Evolutionary conservation across 2,329 filamentous ascomycete species (phyloP).

Genomic region (Paecilomyces dactylethromorphus): DNA sequence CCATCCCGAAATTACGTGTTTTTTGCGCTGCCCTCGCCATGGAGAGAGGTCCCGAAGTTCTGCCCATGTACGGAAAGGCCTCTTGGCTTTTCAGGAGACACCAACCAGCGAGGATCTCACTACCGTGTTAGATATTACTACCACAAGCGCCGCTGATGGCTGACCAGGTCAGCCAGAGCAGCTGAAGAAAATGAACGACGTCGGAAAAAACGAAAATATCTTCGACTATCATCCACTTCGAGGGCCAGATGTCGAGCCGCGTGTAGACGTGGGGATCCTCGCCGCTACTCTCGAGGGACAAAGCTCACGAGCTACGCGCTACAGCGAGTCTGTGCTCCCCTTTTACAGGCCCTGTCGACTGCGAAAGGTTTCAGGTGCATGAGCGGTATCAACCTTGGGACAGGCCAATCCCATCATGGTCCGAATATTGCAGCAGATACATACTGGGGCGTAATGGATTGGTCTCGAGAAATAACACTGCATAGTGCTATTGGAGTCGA

Average conservation of each 20-base stretch:
- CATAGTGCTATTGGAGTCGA: neutral
- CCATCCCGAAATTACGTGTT: neutral
- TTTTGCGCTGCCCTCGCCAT: neutral
- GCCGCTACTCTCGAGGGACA: neutral
- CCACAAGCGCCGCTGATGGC: neutral
- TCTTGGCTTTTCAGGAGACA: neutral
- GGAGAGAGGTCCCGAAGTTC: neutral
- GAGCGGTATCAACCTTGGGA: constrained; percentile 5
- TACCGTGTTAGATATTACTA: neutral
- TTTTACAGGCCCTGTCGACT: neutral
- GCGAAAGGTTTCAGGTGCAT: constrained; percentile 7
- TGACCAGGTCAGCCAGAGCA: neutral
- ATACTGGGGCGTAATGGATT: neutral
- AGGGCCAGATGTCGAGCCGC: neutral
- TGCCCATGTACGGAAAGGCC: neutral
- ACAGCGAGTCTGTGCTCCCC: neutral
- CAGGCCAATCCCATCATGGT: neutral
- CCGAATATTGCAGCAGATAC: neutral
- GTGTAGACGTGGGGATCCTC: neutral
- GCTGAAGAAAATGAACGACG: neutral
- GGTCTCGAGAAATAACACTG: neutral
- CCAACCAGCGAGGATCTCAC: neutral
- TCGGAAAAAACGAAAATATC: neutral
- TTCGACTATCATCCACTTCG: neutral
- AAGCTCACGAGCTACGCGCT: neutral